Evolutionary conservation across 2,329 filamentous ascomycete genomes (phyloP), one percentile per base, ranked within the genome.

Genomic region (Coleophoma eucalyptorum): DNA sequence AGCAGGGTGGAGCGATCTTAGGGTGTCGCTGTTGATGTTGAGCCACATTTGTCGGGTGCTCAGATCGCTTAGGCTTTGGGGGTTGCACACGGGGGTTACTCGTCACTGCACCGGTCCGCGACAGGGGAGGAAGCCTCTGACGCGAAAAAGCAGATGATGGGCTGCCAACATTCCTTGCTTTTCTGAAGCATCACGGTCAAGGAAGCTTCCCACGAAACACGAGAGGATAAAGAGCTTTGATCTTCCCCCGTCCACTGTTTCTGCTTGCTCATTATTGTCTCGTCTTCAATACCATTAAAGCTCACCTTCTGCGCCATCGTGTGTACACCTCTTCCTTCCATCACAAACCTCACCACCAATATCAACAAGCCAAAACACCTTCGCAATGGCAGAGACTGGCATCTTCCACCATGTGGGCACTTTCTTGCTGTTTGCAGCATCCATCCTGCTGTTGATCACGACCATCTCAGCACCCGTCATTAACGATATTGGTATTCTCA

Each of bases 401-500:
- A 50, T 63, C 43, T 57, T 82, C 56, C 79, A 81, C 66, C 75
- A 82, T 62, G 65, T 83, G 49, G 81, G 80, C 65, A 78, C 78
- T 26, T 75, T 81, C 57, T 65, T 84, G 58, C 72, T 86, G 45
- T 72, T 86, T 50, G 67, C 70, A 34, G 72, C 80, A 41, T 71
- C 76, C 43, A 68, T 82, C 48, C 72, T 86, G 45, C 72, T 86
- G 50, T 65, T 85, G 52, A 70, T 86, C 55, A 78, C 78, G 50
- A 75, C 73, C 54, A 79, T 86, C 54, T 78, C 81, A 2, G 69
- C 81, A 0, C 83, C 83, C 8, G 77, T 85, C 41, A 73, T 83
- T 57, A 71, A 80, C 58, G 58, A 75, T 57, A 71, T 84, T 41
- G 69, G 73, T 42, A 67, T 86, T 35, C 64, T 86, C 50, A 75